Base-by-base conservation (phyloP, 1,139 yeast species). In the Suhomyces panamericanus region DNA sequence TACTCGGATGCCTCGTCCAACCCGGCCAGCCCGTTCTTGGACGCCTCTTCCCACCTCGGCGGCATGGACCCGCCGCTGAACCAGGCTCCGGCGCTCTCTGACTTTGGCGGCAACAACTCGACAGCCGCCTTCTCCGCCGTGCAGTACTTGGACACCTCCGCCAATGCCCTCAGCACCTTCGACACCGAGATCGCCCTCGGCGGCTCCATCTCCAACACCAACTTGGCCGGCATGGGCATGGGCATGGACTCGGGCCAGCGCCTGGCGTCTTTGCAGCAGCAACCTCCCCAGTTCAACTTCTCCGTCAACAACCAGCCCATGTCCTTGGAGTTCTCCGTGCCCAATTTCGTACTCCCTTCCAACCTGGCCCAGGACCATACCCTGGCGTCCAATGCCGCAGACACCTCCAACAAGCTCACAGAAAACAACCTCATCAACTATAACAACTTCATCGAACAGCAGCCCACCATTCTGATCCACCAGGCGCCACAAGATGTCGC, bases 141-240 rank as follows among this genome's bases (percentile, higher is more conserved):
- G n/a, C 47, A 49, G 29, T 47, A 39, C 32, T 38, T 50, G 26
- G 52, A 52, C 22, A 34, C 52, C 4, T 48, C 48, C 32, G 41
- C 49, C 9, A 44, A 54, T 29, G 37, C 41, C 28, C 43, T 52
- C 26, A 49, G 49, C 35, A 38, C 49, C 17, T 69, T 70, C 47
- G 70, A 67, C 47, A 57, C 60, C 16, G 77, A 70, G 46, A 71
- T 73, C 20, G 69, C 61, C 1, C 58, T 73, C 35, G 78, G 78
- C 2, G 75, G 69, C 29, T 70, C 76, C 6, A 63, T 73, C 2
- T 68, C 74, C 29, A 62, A 64, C 39, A 64, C 75, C 1, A 70
- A 73, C 51, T 62, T 73, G 47, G 53, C 53, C 7, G 55, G 36
- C 1, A 17, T 44, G 20, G 47, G 41, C 8, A 20, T 20, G 24